These are phyloP conservation scores for Funneliformis mosseae DNA, from an alignment of 192 early-diverging fungal species.

Conservation along the genomic window DNA sequence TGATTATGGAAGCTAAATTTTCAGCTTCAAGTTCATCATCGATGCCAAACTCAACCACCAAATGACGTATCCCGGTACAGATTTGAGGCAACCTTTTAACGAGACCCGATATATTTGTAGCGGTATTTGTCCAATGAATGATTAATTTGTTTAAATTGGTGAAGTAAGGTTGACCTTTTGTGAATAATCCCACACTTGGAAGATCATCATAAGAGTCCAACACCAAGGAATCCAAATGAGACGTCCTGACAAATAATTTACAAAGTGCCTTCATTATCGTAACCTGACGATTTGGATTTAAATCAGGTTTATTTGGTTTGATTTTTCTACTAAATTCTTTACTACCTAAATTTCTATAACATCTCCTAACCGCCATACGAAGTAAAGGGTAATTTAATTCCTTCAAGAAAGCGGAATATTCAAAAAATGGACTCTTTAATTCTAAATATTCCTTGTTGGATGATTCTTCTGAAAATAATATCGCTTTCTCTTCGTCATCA, in stretches of 20 bases:
- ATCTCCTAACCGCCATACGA: conserved; percentile 8
- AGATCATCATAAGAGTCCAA: conserved; percentile 16
- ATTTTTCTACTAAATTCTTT: conserved; percentile 14
- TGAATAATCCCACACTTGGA: not conserved
- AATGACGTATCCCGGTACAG: conserved; percentile 1
- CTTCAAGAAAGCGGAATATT: conserved; percentile 5
- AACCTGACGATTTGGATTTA: not conserved
- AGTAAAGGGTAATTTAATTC: conserved; percentile 4
- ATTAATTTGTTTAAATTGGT: not conserved
- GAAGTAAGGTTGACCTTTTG: not conserved
- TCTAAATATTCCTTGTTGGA: not conserved
- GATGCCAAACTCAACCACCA: not conserved
- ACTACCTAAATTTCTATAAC: conserved; percentile 7
- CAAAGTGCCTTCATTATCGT: conserved; percentile 12
- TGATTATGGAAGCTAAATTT: not conserved
- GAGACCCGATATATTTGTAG: not conserved
- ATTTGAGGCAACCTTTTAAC: not conserved
- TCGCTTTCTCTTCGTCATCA: not conserved
- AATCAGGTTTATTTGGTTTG: not conserved
- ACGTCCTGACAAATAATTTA: conserved; percentile 4
- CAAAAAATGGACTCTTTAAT: conserved; percentile 13
- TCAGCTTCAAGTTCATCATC: not conserved
- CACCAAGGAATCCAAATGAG: not conserved
- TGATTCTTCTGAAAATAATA: conserved; percentile 7
- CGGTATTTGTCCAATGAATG: not conserved